phyloP scores from a whole-genome alignment of 2,329 filamentous ascomycete species.

The Fusarium oxysporum region DNA sequence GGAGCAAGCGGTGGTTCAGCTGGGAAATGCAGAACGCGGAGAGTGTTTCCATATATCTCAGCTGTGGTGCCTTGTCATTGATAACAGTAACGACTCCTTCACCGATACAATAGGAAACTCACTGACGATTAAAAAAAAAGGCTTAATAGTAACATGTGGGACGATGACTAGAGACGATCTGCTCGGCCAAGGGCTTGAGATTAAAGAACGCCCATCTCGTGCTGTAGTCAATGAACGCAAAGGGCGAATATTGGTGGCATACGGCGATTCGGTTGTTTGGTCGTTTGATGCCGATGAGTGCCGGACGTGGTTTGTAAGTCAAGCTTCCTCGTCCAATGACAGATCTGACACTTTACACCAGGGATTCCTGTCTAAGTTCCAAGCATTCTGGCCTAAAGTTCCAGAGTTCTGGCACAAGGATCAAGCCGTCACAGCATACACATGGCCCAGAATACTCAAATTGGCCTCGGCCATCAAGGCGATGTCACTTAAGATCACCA shows the following conservation, averaged over 20 bases:
- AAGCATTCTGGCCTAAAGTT: conserved; percentile 55
- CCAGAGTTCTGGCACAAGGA: conserved; percentile 53
- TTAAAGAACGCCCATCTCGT: conserved; percentile 47
- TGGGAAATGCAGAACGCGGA: conserved; percentile 49
- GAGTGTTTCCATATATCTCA: conserved; percentile 62
- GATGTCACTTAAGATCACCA: conserved; percentile 36
- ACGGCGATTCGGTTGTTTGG: conserved; percentile 53
- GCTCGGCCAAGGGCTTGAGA: conserved; percentile 48
- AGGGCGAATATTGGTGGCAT: conserved; percentile 51
- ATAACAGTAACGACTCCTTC: conserved; percentile 52
- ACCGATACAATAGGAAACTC: background rate
- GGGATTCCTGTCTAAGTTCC: conserved; percentile 57
- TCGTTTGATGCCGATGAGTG: conserved; percentile 54
- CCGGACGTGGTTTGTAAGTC: conserved; percentile 59
- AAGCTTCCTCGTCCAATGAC: background rate
- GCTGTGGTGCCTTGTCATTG: conserved; percentile 60
- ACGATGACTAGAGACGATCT: conserved; percentile 51
- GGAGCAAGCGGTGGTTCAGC: conserved; percentile 59
- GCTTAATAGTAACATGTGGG: conserved; percentile 57
- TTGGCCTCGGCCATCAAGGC: conserved; percentile 38
- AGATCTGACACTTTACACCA: conserved; percentile 28
- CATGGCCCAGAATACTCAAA: conserved; percentile 49
- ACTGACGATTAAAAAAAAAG: conserved; percentile 31
- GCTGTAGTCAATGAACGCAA: conserved; percentile 20
- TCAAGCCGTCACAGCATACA: conserved; percentile 42